A percentile compares a stretch with the other conserved stretches of the same genome.
Conservation (phyloP, 768 basidiomycete genomes). For the Sarcomyxa edulis region DNA sequence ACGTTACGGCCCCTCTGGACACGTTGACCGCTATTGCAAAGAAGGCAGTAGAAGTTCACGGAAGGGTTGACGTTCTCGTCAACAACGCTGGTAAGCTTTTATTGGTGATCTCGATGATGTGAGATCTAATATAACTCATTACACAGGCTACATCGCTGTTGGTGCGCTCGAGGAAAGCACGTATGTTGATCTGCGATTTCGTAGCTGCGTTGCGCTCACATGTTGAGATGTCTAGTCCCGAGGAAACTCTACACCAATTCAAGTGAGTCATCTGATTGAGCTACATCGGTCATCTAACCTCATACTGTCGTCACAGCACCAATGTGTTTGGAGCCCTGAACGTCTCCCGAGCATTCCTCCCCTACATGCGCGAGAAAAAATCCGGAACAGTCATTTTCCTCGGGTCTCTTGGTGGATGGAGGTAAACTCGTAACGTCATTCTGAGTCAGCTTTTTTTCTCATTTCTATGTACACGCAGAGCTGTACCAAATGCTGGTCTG, state of each 20-base stretch:
- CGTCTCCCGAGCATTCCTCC: conserved; percentile 40
- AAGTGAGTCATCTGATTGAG: conserved; percentile 23
- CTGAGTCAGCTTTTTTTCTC: background rate
- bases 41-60: conserved; percentile 16
- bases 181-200: too few species aligned
- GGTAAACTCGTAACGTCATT: conserved; percentile 13
- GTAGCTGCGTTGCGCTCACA: too few species aligned
- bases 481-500: conserved; percentile 26
- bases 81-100: too few species aligned
- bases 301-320: conserved; percentile 22
- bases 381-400: conserved; percentile 38
- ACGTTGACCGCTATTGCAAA: conserved; percentile 13
- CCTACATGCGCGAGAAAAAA: conserved; percentile 38
- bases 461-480: conserved; percentile 9
- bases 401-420: conserved; percentile 38
- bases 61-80: conserved; percentile 33
- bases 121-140: too few species aligned
- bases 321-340: conserved; percentile 42
- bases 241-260: conserved; percentile 32
- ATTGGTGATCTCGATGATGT: too few species aligned
- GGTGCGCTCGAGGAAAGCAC: too few species aligned
- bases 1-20: conserved; percentile 15
- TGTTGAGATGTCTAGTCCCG: conserved; percentile 32
- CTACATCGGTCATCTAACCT: background rate
- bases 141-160: too few species aligned